Evolutionary conservation across 2,329 filamentous ascomycete species (phyloP).

Genomic region (Claviceps arundinis): DNA sequence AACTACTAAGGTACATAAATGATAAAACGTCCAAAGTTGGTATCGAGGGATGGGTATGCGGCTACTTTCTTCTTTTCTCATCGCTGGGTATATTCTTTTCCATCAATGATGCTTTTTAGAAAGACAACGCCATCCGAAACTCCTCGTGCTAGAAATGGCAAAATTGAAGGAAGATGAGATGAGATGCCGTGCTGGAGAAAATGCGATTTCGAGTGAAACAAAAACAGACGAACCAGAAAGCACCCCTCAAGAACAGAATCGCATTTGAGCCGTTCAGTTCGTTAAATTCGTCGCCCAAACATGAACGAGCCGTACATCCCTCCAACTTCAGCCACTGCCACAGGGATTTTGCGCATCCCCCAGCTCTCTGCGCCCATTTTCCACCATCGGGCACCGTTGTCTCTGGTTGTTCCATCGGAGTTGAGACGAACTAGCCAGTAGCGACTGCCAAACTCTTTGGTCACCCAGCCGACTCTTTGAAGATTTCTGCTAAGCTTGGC

Average conservation of each 20-base stretch:
- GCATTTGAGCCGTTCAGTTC: background rate
- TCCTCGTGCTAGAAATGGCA: conserved; percentile 4
- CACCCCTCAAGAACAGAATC: background rate
- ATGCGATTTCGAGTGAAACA: background rate
- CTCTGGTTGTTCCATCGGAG: conserved; percentile 19
- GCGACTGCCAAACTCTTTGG: conserved; percentile 53
- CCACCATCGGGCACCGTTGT: conserved; percentile 49
- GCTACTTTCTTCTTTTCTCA: background rate
- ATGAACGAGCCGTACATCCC: conserved; percentile 74
- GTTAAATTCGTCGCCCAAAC: conserved; percentile 47
- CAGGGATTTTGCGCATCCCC: conserved; percentile 86
- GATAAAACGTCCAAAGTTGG: background rate
- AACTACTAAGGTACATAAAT: background rate
- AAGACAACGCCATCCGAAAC: conserved; percentile 5
- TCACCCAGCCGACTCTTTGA: conserved; percentile 52
- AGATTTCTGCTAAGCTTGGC: conserved; percentile 50
- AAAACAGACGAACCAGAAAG: background rate
- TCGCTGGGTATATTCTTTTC: too few relatives aligned
- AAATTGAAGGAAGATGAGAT: conserved; percentile 8
- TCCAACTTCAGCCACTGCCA: conserved; percentile 81
- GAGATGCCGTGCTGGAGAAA: background rate
- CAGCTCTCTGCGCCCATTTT: conserved; percentile 77
- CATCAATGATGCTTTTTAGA: background rate
- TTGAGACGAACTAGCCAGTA: conserved; percentile 53
- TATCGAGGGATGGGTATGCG: conserved; percentile 1